These are phyloP conservation scores for Diaporthe eres DNA, from an alignment of 2,329 filamentous ascomycete genomes.

Conservation along the genomic window DNA sequence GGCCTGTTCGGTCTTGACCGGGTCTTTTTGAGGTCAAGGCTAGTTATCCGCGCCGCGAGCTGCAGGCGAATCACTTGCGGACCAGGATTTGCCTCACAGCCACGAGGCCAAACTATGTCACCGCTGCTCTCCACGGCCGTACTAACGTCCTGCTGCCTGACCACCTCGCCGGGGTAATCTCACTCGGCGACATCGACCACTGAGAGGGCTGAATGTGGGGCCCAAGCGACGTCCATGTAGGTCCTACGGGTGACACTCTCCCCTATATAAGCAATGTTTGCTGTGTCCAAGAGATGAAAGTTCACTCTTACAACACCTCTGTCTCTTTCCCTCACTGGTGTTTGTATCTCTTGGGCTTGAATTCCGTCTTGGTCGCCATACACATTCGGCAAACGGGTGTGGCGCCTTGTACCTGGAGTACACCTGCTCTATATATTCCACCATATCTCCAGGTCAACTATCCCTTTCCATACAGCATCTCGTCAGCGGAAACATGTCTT, in stretches of 20 bases:
- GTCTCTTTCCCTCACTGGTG: background rate
- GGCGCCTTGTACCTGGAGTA: background rate
- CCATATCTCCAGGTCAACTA: background rate
- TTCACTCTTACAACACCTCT: constrained; percentile 10
- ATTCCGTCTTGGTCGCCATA: background rate
- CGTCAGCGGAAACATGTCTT: constrained; percentile 28
- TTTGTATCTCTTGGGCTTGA: background rate
- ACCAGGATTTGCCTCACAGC: constrained; percentile 3
- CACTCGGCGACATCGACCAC: background rate
- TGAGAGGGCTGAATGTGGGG: background rate
- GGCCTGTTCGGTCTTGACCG: background rate
- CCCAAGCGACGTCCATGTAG: too few species aligned
- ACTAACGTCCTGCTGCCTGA: constrained; percentile 6
- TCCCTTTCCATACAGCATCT: background rate
- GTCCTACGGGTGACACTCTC: background rate
- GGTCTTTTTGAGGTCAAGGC: background rate
- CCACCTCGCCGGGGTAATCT: background rate
- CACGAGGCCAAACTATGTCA: constrained; percentile 31
- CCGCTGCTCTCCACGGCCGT: background rate
- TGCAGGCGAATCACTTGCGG: constrained; percentile 1
- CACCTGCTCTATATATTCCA: background rate
- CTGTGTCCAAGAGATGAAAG: constrained; percentile 2
- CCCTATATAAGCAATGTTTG: constrained; percentile 26
- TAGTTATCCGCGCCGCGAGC: background rate
- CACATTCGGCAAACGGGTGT: background rate